Evolutionary conservation across 2,329 filamentous ascomycete genomes (phyloP).

Genomic region (Dendryphion nanum): DNA sequence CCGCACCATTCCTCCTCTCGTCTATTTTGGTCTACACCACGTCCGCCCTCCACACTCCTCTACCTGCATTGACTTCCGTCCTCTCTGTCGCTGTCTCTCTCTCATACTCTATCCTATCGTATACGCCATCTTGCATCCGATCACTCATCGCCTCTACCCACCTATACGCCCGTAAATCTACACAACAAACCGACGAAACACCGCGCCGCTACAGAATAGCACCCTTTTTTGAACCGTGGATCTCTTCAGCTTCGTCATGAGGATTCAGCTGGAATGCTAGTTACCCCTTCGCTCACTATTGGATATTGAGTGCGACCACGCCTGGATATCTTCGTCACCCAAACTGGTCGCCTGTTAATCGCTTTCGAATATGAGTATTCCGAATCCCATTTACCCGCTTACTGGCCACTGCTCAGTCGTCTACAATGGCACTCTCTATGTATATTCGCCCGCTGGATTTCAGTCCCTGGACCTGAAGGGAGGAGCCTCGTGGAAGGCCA

Average conservation of each 20-base stretch:
- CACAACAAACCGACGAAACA: too few relatives aligned
- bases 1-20: neutral
- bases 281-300: constrained; percentile 1
- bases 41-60: too few relatives aligned
- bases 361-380: constrained; percentile 62
- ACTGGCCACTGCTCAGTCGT: constrained; percentile 79
- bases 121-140: too few relatives aligned
- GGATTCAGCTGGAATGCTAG: constrained; percentile 17
- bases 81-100: too few relatives aligned
- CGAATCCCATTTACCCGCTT: constrained; percentile 67
- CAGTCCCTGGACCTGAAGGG: constrained; percentile 67
- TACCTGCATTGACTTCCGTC: too few relatives aligned
- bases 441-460: constrained; percentile 73
- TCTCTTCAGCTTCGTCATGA: constrained; percentile 27
- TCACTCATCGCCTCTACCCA: too few relatives aligned
- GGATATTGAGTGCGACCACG: neutral
- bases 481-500: constrained; percentile 68
- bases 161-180: too few relatives aligned
- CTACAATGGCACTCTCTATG: constrained; percentile 78
- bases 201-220: too few relatives aligned
- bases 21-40: too few relatives aligned
- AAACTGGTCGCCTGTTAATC: constrained; percentile 6
- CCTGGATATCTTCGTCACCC: neutral
- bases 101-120: too few relatives aligned
- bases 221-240: neutral